These are phyloP conservation scores for Zygosaccharomyces siamensis DNA, from an alignment of 805 yeast genomes.

Conservation along the genomic window DNA sequence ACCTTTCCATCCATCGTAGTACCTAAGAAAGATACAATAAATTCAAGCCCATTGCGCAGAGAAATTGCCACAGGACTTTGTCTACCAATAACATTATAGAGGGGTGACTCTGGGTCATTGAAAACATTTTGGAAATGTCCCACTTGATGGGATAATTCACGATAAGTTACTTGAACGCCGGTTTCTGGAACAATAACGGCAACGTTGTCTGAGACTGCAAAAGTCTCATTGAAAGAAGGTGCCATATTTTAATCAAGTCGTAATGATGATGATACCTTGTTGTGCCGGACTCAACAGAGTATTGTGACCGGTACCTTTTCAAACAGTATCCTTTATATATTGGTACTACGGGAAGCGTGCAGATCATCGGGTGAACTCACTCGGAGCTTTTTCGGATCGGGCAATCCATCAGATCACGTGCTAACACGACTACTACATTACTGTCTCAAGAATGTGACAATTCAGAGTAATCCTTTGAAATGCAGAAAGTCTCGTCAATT, in stretches of 20 bases:
- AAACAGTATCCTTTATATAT: background rate
- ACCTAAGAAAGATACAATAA: conserved; percentile 52
- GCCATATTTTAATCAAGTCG: conserved; percentile 14
- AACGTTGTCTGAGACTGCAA: conserved; percentile 35
- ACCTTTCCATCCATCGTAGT: conserved; percentile 51
- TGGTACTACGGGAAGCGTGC: background rate
- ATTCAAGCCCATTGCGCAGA: conserved; percentile 57
- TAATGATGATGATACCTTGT: background rate
- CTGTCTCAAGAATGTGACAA: background rate
- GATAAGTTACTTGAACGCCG: conserved; percentile 43
- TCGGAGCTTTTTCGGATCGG: conserved; percentile 4
- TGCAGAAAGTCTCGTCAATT: conserved; percentile 22
- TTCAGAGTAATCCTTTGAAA: conserved; percentile 13
- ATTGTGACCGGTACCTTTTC: background rate
- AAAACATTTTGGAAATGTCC: conserved; percentile 49
- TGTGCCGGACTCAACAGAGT: background rate
- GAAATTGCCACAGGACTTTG: conserved; percentile 55
- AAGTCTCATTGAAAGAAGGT: conserved; percentile 38
- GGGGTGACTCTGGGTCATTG: conserved; percentile 39
- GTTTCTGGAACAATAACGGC: conserved; percentile 46
- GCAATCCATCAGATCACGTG: background rate
- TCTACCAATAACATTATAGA: conserved; percentile 31
- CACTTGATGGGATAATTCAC: conserved; percentile 41
- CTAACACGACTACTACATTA: background rate
- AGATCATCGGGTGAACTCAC: background rate